Conservation (phyloP, 177 flowering plant species). For the Vitis hybrid region DNA sequence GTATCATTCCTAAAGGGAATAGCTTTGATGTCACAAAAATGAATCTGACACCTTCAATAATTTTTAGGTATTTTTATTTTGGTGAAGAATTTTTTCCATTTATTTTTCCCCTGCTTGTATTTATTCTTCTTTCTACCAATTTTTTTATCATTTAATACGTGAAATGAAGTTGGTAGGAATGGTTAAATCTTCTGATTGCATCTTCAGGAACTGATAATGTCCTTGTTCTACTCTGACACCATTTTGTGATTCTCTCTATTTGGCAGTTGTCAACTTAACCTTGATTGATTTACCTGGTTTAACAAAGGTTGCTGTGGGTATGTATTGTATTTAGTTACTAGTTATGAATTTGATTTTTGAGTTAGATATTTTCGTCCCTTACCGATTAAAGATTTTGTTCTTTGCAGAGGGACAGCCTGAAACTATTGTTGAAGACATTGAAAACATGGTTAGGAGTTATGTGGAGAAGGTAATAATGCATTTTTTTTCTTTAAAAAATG, state of each 20-base stretch:
- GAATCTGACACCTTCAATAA: too few species aligned
- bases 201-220: not conserved
- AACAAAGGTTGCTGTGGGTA: constrained; percentile 82
- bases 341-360: not conserved
- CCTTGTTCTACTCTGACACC: not conserved
- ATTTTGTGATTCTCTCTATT: constrained; percentile 5
- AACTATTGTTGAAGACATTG: constrained; percentile 68
- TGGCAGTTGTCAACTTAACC: constrained; percentile 75
- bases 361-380: not conserved
- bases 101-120: too few species aligned
- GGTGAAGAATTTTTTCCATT: too few species aligned
- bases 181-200: not conserved
- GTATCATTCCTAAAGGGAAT: too few species aligned
- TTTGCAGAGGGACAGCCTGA: constrained; percentile 76
- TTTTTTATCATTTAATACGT: not conserved
- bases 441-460: constrained; percentile 65
- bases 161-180: not conserved
- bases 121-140: too few species aligned
- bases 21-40: too few species aligned
- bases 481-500: too few species aligned
- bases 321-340: constrained; percentile 9
- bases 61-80: too few species aligned
- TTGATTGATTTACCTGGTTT: constrained; percentile 73
- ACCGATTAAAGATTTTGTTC: constrained; percentile 1
- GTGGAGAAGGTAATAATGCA: constrained; percentile 59